Conservation (phyloP, 1,284 basidiomycete genomes). For the Stereum hirsutum region DNA sequence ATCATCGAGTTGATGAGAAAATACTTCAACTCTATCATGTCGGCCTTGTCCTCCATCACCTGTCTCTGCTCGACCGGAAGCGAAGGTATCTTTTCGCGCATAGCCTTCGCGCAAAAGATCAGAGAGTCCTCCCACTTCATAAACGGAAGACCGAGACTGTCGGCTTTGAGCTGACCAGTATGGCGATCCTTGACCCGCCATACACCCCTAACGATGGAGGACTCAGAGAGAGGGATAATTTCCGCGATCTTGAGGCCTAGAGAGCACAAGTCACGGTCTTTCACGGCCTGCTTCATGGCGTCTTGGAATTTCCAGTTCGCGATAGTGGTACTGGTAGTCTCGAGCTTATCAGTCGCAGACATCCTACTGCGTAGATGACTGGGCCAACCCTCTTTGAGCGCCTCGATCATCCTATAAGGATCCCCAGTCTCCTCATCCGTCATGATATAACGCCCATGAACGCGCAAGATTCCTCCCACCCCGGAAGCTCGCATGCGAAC, state of each 20-base stretch:
- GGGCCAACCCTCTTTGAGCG: constrained; percentile 32
- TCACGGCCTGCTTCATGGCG: constrained; percentile 38
- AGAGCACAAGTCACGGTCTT: constrained; percentile 37
- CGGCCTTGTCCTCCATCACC: constrained; percentile 42
- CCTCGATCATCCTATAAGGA: constrained; percentile 30
- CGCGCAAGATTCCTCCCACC: constrained; percentile 40
- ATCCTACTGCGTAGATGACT: constrained; percentile 34
- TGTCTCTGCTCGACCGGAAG: no score
- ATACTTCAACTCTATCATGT: constrained; percentile 53
- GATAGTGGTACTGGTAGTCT: constrained; percentile 31
- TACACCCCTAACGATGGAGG: constrained; percentile 43
- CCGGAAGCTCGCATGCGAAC: constrained; percentile 38
- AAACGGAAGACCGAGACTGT: constrained; percentile 47
- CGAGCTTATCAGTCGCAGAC: constrained; percentile 37
- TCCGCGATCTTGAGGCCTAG: constrained; percentile 39
- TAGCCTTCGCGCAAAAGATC: constrained; percentile 41
- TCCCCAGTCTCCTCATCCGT: constrained; percentile 34
- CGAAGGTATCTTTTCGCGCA: constrained; percentile 28
- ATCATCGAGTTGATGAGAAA: constrained; percentile 35
- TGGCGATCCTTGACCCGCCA: constrained; percentile 35
- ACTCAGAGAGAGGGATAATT: constrained; percentile 47
- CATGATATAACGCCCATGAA: constrained; percentile 34
- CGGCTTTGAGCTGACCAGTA: constrained; percentile 29
- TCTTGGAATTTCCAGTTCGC: constrained; percentile 34
- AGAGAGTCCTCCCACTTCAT: constrained; percentile 46